Percentiles rank a stretch among this genome's conserved stretches.
phyloP scores from a whole-genome alignment of 2,329 filamentous ascomycete genomes.

The Venturia asperata region DNA sequence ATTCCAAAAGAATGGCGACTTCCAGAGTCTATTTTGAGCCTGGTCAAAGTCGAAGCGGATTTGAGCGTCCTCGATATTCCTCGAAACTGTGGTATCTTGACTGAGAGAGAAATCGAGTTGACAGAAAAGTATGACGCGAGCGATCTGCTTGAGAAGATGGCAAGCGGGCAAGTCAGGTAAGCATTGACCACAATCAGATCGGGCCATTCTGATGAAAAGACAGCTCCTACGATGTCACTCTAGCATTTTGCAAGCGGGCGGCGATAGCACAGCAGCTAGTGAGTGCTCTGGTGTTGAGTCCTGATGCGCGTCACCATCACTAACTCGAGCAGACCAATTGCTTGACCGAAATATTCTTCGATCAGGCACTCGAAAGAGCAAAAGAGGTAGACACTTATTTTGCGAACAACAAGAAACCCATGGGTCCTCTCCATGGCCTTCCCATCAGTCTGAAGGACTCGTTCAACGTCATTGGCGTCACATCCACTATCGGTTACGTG shows the following conservation, averaged over 20 bases:
- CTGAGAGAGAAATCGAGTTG: conserved; percentile 28
- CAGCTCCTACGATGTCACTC: conserved; percentile 37
- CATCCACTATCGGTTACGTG: conserved; percentile 54
- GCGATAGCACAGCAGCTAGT: conserved; percentile 53
- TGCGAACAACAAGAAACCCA: conserved; percentile 33
- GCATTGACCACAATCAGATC: not conserved
- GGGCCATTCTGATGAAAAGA: not conserved
- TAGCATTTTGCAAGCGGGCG: conserved; percentile 48
- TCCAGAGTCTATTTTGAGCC: conserved; percentile 23
- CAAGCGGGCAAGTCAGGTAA: conserved; percentile 24
- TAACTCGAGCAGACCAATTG: conserved; percentile 27
- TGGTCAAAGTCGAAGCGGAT: conserved; percentile 24
- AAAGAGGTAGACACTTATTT: conserved; percentile 34
- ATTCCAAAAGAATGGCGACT: conserved; percentile 32
- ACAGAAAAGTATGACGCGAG: conserved; percentile 33
- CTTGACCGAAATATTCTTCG: conserved; percentile 40
- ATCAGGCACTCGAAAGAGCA: conserved; percentile 35
- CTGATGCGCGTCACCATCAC: not conserved
- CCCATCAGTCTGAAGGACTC: conserved; percentile 51
- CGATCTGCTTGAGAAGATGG: conserved; percentile 27
- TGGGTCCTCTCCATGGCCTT: conserved; percentile 48
- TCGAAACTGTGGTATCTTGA: conserved; percentile 28
- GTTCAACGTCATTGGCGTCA: conserved; percentile 52
- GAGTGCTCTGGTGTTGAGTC: not conserved
- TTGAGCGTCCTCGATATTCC: conserved; percentile 30